Evolutionary conservation across 2,329 filamentous ascomycete genomes (phyloP).

Genomic region (Penicillium concentricum): DNA sequence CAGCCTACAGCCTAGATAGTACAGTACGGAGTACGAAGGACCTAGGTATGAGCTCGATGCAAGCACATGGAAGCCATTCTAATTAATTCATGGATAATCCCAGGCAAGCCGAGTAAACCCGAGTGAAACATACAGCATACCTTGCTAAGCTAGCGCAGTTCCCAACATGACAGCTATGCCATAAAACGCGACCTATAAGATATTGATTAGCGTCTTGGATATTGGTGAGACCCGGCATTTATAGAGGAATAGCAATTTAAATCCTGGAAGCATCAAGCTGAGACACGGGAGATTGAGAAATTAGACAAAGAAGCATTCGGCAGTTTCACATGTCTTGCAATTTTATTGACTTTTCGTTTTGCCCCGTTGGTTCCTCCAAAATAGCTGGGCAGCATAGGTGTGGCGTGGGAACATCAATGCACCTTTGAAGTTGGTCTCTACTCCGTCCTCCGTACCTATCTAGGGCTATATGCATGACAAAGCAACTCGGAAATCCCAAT

Average conservation of each 20-base stretch:
- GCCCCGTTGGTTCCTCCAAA: slow-evolving; percentile 12
- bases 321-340: slow-evolving; percentile 9
- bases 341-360: slow-evolving; percentile 17
- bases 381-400: background rate
- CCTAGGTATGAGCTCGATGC: background rate
- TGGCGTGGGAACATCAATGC: background rate
- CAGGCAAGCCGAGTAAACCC: background rate
- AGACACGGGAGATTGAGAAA: slow-evolving; percentile 6
- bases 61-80: background rate
- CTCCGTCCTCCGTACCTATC: background rate
- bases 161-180: background rate
- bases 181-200: background rate
- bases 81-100: background rate
- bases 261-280: background rate
- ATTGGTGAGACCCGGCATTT: background rate
- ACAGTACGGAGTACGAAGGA: background rate
- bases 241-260: background rate
- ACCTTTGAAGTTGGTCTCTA: background rate
- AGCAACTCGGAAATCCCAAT: background rate
- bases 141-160: background rate
- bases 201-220: background rate
- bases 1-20: background rate
- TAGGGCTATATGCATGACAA: background rate
- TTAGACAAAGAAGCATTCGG: background rate
- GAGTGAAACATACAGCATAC: background rate